Conservation (phyloP, 2,329 filamentous ascomycete species). For the Venturia carpophila region DNA sequence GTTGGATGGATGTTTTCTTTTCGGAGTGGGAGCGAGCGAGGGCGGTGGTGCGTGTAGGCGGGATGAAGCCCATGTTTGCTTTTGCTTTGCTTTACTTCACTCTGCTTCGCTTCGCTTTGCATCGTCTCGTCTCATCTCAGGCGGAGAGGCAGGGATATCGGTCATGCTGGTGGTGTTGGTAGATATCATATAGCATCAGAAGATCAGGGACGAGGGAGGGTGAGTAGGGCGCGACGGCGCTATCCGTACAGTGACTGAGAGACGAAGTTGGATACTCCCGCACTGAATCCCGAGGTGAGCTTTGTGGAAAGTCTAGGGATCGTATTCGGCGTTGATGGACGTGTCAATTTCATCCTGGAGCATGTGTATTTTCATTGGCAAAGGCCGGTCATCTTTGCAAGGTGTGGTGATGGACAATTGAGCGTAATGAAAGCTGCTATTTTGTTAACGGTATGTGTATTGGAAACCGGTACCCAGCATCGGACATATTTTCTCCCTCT, state of each 20-base stretch:
- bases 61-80: neutral
- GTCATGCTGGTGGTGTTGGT: neutral
- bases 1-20: too few species aligned
- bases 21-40: too few species aligned
- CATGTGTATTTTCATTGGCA: neutral
- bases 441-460: too few species aligned
- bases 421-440: too few species aligned
- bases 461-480: too few species aligned
- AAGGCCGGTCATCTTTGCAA: neutral
- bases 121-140: neutral
- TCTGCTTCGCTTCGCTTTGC: neutral
- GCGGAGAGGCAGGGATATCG: neutral
- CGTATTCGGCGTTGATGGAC: neutral
- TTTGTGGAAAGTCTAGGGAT: neutral
- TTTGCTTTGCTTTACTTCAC: neutral
- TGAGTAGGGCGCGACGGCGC: neutral
- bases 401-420: too few species aligned
- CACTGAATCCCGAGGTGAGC: neutral
- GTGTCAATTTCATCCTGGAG: neutral
- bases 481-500: too few species aligned
- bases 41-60: neutral
- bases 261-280: neutral
- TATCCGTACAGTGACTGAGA: neutral
- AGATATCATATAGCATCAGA: neutral
- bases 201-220: neutral